Percentiles rank a stretch among this genome's conserved stretches.
Evolutionary conservation across 495 filamentous ascomycete genomes (phyloP).

Genomic region (Margaritispora aquatica): DNA sequence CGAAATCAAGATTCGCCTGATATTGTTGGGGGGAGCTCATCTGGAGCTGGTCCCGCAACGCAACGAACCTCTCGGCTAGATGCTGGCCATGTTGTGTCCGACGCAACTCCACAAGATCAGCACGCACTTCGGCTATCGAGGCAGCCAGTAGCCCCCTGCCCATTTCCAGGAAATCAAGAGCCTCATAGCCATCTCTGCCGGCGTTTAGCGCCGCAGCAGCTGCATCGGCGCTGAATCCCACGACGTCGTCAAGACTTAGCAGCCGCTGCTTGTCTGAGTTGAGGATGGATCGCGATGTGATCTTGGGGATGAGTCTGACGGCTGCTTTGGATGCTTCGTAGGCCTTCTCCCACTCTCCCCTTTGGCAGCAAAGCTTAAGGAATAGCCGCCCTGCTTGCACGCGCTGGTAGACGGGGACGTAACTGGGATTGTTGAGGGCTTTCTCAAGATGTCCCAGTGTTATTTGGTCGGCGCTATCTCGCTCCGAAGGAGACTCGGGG

Average conservation of each 20-base stretch:
- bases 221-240: constrained; percentile 20
- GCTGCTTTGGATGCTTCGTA: not conserved
- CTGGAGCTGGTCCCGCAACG: not conserved
- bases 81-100: not conserved
- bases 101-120: not conserved
- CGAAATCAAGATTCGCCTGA: not conserved
- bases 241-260: constrained; percentile 10
- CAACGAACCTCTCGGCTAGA: not conserved
- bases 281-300: constrained; percentile 9
- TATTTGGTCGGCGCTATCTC: not conserved
- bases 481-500: not conserved
- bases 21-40: not conserved
- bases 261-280: constrained; percentile 23
- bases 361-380: not conserved
- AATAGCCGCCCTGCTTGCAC: not conserved
- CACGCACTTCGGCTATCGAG: not conserved
- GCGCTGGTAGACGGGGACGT: not conserved
- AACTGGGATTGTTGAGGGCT: not conserved
- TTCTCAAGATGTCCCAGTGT: not conserved
- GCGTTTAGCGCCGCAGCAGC: constrained; percentile 19
- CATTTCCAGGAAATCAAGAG: constrained; percentile 18
- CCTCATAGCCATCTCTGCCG: constrained; percentile 7
- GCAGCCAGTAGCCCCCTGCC: constrained; percentile 18
- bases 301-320: constrained; percentile 1
- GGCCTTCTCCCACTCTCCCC: constrained; percentile 1